Conservation (phyloP, 805 yeast genomes). For the Tetrapisispora phaffii region DNA sequence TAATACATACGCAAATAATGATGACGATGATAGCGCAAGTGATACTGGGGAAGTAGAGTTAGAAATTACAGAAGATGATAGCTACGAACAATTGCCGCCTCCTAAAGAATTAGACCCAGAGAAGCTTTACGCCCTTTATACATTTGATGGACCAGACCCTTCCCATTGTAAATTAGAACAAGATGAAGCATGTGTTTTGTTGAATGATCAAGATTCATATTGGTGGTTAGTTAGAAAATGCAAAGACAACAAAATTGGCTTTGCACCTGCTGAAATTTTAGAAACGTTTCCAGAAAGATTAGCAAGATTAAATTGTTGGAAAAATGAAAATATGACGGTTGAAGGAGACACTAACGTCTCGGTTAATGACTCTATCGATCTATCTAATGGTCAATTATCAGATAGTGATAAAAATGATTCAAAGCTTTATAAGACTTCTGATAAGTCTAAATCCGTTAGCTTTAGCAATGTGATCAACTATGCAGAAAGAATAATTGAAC, state of each 20-base stretch:
- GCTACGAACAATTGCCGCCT: conserved; percentile 42
- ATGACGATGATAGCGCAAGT: conserved; percentile 17
- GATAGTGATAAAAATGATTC: not conserved
- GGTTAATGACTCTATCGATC: conserved; percentile 4
- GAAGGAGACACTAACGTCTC: conserved; percentile 4
- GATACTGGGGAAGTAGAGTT: conserved; percentile 13
- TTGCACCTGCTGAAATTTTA: conserved; percentile 91
- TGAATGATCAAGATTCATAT: conserved; percentile 85
- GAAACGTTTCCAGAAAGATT: conserved; percentile 87
- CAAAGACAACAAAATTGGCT: conserved; percentile 66
- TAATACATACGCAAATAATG: not conserved
- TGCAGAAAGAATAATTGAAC: conserved; percentile 25
- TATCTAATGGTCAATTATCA: not conserved
- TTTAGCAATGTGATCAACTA: conserved; percentile 28
- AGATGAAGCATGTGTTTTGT: conserved; percentile 71
- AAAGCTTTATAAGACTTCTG: conserved; percentile 10
- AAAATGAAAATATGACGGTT: conserved; percentile 55
- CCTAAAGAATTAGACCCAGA: conserved; percentile 76
- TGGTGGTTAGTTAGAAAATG: conserved; percentile 84
- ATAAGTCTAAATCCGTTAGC: conserved; percentile 24
- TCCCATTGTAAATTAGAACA: conserved; percentile 74
- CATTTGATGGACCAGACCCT: conserved; percentile 85
- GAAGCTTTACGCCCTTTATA: conserved; percentile 75
- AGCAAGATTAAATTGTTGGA: conserved; percentile 86
- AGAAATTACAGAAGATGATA: conserved; percentile 24